A percentile compares a stretch with the other conserved stretches of the same genome.
These are phyloP conservation scores for Laguncularia racemosa DNA, from an alignment of 345 rosid species.

Conservation along the genomic window DNA sequence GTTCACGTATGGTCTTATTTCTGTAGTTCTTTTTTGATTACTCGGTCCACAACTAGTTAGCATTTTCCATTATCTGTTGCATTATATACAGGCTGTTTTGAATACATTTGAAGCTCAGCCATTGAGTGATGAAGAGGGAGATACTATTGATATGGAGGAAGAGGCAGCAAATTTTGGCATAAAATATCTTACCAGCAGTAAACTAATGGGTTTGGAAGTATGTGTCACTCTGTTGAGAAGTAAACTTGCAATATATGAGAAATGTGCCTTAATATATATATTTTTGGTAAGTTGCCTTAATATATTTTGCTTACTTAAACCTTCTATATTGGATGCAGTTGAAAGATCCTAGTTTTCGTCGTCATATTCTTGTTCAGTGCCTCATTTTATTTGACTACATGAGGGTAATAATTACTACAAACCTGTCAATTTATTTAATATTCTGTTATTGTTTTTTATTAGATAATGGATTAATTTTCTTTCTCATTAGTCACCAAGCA, in stretches of 20 bases:
- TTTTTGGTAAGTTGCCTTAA: too few relatives aligned
- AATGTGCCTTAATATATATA: not conserved
- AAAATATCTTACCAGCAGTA: constrained; percentile 96
- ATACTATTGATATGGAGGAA: constrained; percentile 87
- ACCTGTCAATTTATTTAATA: not conserved
- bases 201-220: constrained; percentile 97
- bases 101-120: constrained; percentile 95
- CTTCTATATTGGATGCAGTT: constrained; percentile 40
- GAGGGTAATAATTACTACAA: constrained; percentile 43
- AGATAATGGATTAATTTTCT: not conserved
- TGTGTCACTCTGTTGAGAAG: constrained; percentile 7
- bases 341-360: constrained; percentile 95
- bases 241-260: not conserved
- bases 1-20: not conserved
- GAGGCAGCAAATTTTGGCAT: constrained; percentile 87
- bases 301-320: not conserved
- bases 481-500: constrained; percentile 70
- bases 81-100: constrained; percentile 66
- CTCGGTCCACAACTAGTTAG: not conserved
- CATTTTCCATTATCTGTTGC: not conserved
- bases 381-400: constrained; percentile 89
- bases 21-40: constrained; percentile 2
- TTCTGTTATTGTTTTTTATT: not conserved
- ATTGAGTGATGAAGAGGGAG: constrained; percentile 93
- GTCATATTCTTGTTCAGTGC: constrained; percentile 95